Base-by-base conservation (phyloP, 306 rosid genomes). In the Dryas alaskensis region DNA sequence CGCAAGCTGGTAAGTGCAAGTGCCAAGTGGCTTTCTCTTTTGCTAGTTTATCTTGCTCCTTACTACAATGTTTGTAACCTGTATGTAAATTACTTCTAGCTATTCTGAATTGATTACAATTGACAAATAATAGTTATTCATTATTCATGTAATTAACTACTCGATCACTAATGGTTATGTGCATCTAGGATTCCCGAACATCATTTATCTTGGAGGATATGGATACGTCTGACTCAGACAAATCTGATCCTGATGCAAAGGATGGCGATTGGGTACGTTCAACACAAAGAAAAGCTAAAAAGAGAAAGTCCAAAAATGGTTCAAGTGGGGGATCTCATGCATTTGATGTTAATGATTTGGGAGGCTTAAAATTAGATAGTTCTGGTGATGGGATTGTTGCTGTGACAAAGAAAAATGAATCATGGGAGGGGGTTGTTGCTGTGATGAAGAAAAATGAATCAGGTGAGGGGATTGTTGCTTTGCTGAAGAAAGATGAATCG, bases 181-280 rank as follows among this genome's bases (percentile, higher is more conserved):
- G 73, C 61, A 73, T 76, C n/a, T 37, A 93, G 98, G 97, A 89
- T 69, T 51, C 71, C 60, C 84, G 88, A 42, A 80, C 47, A 48
- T 90, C 97, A 51, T 50, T 86, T 61, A n/a, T 82, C 60, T 62
- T 67, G 40, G 98, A 91, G 79, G 98, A 90, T 81, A 93, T 93
- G 97, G 93, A 90, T 74, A 86, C 73, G 49, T 87, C 92, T 31
- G 97, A 87, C 27, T 83, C 97, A 4, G 92, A 92, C 48, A 76
- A 78, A 40, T 82, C 84, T 48, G 88, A 77, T 42, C 13, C 52
- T 6, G 88, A 86, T 1, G 37, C 37, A 31, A 75, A 72, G 45
- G 70, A 81, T 48, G 77, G 31, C 4, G 92, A 89, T 6, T 86
- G 86, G 92, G 77, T 69, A 65, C 75, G 74, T 19, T 79, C 87